Evolutionary conservation across 2,329 filamentous ascomycete genomes (phyloP).

Genomic region (Emergomyces orientalis): DNA sequence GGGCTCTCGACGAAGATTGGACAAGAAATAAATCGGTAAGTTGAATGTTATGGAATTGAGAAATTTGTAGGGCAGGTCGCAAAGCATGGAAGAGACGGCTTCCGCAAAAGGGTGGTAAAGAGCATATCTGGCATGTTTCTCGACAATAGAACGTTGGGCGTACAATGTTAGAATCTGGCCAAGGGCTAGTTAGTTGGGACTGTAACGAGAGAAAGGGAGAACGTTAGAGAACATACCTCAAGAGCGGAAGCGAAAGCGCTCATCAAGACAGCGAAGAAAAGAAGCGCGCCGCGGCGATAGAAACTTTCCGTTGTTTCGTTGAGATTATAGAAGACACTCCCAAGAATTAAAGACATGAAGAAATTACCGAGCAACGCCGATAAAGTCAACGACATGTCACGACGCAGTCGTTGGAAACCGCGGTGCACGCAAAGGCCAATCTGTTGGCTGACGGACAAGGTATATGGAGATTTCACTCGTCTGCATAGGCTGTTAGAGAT

Average conservation of each 20-base stretch:
- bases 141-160: constrained; percentile 80
- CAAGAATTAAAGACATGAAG: constrained; percentile 65
- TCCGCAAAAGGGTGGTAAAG: constrained; percentile 84
- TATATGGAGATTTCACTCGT: constrained; percentile 68
- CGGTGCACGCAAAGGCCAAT: constrained; percentile 69
- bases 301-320: constrained; percentile 56
- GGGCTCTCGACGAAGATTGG: constrained; percentile 63
- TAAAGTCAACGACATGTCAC: constrained; percentile 65
- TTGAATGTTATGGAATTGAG: constrained; percentile 69
- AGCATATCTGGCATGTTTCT: constrained; percentile 79
- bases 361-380: constrained; percentile 59
- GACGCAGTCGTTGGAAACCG: constrained; percentile 64
- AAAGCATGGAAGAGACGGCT: constrained; percentile 74
- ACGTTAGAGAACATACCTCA: constrained; percentile 45
- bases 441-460: constrained; percentile 67
- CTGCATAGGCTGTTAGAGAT: constrained; percentile 16
- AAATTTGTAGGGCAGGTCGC: constrained; percentile 76
- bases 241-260: constrained; percentile 75
- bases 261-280: constrained; percentile 82
- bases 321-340: constrained; percentile 73
- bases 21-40: constrained; percentile 75
- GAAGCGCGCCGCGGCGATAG: constrained; percentile 64
- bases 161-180: constrained; percentile 71
- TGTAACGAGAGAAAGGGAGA: constrained; percentile 15
- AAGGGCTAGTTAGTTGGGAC: constrained; percentile 17